Percentiles rank a stretch among this genome's conserved stretches.
Conservation (phyloP, 768 basidiomycete species). For the Amanita inopinata region DNA sequence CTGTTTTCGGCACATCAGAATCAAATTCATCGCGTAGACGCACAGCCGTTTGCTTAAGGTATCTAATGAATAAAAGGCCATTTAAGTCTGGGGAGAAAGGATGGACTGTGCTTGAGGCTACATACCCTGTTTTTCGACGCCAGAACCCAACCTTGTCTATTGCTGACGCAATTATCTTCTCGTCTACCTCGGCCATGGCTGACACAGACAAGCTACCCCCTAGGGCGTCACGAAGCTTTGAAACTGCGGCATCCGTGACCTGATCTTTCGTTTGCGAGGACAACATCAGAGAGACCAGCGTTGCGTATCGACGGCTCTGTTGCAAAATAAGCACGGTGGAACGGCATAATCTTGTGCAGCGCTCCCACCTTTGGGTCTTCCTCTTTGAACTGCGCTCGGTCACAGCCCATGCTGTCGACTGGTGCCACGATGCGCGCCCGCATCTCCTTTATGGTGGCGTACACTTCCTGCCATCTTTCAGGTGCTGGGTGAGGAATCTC, state of each 20-base stretch:
- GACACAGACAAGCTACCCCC: conserved; percentile 75
- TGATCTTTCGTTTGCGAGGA: conserved; percentile 95
- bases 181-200: conserved; percentile 55
- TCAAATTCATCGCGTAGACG: conserved; percentile 61
- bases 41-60: conserved; percentile 65
- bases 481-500: conserved; percentile 61
- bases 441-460: conserved; percentile 69
- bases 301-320: conserved; percentile 75
- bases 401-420: conserved; percentile 90
- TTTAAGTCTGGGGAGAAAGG: too few relatives aligned
- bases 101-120: conserved; percentile 12
- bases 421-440: conserved; percentile 65
- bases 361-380: conserved; percentile 50
- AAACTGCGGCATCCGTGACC: conserved; percentile 72
- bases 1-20: conserved; percentile 82
- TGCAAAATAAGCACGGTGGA: background rate
- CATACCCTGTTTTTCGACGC: conserved; percentile 76
- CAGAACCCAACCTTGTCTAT: conserved; percentile 92
- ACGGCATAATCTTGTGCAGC: background rate
- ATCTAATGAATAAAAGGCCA: conserved; percentile 29
- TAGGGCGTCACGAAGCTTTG: conserved; percentile 59
- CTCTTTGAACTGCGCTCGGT: conserved; percentile 56
- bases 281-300: conserved; percentile 88
- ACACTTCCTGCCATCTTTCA: conserved; percentile 55
- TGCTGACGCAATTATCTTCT: conserved; percentile 53